Evolutionary conservation across 768 basidiomycete genomes (phyloP), one percentile per base, ranked within the genome.

Genomic region (Termitomyces sp.): DNA sequence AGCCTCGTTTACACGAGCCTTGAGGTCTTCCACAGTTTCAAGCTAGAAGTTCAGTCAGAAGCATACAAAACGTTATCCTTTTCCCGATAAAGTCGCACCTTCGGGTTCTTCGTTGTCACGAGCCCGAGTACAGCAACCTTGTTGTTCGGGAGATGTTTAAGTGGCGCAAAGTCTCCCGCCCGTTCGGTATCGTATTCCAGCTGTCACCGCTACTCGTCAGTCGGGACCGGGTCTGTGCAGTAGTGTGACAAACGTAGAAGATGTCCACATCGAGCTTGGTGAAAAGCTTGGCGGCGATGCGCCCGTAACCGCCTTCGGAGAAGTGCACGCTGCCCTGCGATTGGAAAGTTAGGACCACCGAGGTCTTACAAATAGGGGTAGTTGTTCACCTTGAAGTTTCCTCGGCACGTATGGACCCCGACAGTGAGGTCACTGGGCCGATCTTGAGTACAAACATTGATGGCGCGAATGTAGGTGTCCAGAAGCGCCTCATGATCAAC

Each of bases 151-250:
- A 85, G 70, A 57, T 72, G 63, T 64, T 71, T 77, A 13, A 85
- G 73, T n/a, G 84, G 81, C 54, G 71, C 61, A 59, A 85, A 85
- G 54, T 80, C 76, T 25, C 85, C 85, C 2, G 83, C 77, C 45
- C 83, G 81, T 57, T 77, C 77, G n/a, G 78, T 81, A 66, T 87
- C 84, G 64, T 84, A 86, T 67, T 85, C 84, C 36, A 86, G 74
- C 83, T 80, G 58, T 61, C 64, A 69, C 47, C 41, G 32, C 11
- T n/a, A 45, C 27, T 10, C 36, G 48, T 56, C 40, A 55, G 43
- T 47, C n/a, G 32, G 44, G 31, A 52, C 7, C 35, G 33, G 49
- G 12, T n/a, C 18, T 36, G 25, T 39, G 39, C 35, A 53, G 49
- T 33, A 31, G 5, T 47, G 15, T 15, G 27, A 61, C 72, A 55